These are phyloP conservation scores for Ensete glaucum DNA, from an alignment of 176 grass and related monocot genomes.

Conservation along the genomic window DNA sequence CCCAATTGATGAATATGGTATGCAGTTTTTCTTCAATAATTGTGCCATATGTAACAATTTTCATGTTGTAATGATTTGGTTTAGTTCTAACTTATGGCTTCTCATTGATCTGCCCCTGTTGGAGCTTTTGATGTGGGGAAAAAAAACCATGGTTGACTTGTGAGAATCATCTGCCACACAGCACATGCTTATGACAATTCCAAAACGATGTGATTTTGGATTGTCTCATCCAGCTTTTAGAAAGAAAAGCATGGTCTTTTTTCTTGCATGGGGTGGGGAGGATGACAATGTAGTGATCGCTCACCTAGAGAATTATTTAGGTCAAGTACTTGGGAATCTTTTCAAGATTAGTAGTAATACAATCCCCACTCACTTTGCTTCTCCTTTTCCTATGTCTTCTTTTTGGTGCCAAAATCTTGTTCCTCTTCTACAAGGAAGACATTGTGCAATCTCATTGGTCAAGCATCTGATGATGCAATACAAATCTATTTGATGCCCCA, in stretches of 20 bases:
- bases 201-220: neutral
- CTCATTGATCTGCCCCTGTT: neutral
- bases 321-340: too few relatives aligned
- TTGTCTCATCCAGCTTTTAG: neutral
- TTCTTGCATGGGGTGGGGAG: constrained; percentile 17
- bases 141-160: too few relatives aligned
- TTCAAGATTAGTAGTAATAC: too few relatives aligned
- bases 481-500: constrained; percentile 13
- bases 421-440: constrained; percentile 4
- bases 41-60: neutral
- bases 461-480: constrained; percentile 55
- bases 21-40: constrained; percentile 10
- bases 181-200: neutral
- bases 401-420: constrained; percentile 69
- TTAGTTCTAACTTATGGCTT: neutral
- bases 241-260: constrained; percentile 14
- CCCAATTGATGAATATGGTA: constrained; percentile 92
- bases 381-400: too few relatives aligned
- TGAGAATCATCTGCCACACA: neutral
- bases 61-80: neutral
- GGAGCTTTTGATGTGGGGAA: neutral
- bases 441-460: too few relatives aligned
- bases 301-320: too few relatives aligned
- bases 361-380: too few relatives aligned
- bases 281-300: neutral